Evolutionary conservation across 2,329 filamentous ascomycete species (phyloP).

Genomic region (Diaporthe vaccinii): DNA sequence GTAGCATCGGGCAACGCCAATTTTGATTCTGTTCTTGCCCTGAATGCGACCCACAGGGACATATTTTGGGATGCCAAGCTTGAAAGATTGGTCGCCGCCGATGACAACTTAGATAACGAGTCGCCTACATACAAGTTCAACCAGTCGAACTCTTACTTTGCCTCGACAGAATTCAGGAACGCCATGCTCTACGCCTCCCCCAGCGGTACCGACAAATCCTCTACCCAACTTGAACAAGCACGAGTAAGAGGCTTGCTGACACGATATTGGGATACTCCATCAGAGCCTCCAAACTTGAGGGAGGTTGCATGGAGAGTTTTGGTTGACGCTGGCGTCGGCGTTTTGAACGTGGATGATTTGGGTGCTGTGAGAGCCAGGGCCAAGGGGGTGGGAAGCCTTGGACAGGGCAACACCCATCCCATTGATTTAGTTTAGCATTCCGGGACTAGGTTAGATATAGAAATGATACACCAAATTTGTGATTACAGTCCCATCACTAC

Average conservation of each 20-base stretch:
- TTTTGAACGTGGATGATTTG: conserved; percentile 23
- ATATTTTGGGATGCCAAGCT: conserved; percentile 28
- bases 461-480: too few relatives aligned
- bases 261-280: conserved; percentile 22
- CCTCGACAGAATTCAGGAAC: conserved; percentile 26
- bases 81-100: background rate
- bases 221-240: conserved; percentile 9
- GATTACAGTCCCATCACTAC: too few relatives aligned
- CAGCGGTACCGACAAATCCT: background rate
- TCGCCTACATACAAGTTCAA: conserved; percentile 17
- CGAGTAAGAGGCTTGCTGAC: conserved; percentile 19
- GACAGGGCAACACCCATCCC: background rate
- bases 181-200: background rate
- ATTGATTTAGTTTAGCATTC: background rate
- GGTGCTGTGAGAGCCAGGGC: conserved; percentile 18
- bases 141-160: conserved; percentile 23
- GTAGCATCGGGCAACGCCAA: conserved; percentile 22
- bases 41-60: conserved; percentile 22
- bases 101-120: background rate
- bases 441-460: background rate
- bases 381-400: conserved; percentile 6
- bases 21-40: conserved; percentile 22
- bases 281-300: conserved; percentile 15
- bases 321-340: conserved; percentile 19
- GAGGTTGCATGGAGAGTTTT: conserved; percentile 22